These are phyloP conservation scores for Mycena rosella DNA, from an alignment of 768 basidiomycete genomes.

Conservation along the genomic window DNA sequence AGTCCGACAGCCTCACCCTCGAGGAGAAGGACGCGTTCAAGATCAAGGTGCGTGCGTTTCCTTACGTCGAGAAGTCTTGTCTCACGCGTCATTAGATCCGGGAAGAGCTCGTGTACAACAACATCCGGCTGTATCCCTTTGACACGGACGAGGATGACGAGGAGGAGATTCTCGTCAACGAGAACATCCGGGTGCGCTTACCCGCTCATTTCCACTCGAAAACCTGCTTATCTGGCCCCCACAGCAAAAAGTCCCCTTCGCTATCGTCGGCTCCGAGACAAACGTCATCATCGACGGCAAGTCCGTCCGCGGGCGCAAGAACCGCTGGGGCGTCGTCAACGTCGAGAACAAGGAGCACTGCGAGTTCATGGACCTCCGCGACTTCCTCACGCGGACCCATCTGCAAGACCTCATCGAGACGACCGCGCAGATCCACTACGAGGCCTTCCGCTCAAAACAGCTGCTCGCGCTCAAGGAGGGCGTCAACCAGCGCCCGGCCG, in stretches of 20 bases:
- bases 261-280: conserved; percentile 96
- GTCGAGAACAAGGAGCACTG: conserved; percentile 97
- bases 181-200: conserved; percentile 85
- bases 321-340: conserved; percentile 98
- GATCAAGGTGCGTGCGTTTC: conserved; percentile 74
- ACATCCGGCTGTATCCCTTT: conserved; percentile 96
- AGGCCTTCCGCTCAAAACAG: conserved; percentile 99
- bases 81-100: conserved; percentile 72
- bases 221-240: conserved; percentile 11
- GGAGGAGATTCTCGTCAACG: conserved; percentile 92
- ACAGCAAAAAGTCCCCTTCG: conserved; percentile 95
- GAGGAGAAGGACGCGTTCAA: conserved; percentile 97
- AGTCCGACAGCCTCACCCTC: conserved; percentile 92
- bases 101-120: conserved; percentile 90
- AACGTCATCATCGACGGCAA: conserved; percentile 97
- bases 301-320: conserved; percentile 95
- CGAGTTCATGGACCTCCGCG: conserved; percentile 97
- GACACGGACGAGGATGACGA: conserved; percentile 96
- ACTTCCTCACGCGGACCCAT: conserved; percentile 98
- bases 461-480: conserved; percentile 97
- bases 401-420: conserved; percentile 99
- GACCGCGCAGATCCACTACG: conserved; percentile 98
- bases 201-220: neutral
- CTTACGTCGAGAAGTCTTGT: conserved; percentile 31
- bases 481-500: conserved; percentile 76